Evolutionary conservation across 371 early-diverging fungal genomes (phyloP).

Genomic region (Umbelopsis sp.): DNA sequence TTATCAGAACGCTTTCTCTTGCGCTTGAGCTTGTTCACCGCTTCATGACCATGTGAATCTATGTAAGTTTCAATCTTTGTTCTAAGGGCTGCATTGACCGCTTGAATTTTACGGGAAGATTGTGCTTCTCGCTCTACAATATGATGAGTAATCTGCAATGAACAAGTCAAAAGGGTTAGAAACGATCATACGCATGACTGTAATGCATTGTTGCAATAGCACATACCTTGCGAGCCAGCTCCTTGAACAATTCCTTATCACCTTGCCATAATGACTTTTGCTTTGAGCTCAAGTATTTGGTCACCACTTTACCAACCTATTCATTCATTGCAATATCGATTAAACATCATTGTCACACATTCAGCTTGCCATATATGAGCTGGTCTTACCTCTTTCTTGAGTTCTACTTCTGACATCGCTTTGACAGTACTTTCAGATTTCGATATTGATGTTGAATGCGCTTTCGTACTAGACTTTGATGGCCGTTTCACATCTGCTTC

Average conservation of each 20-base stretch:
- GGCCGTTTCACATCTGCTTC: background rate
- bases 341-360: background rate
- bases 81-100: constrained; percentile 33
- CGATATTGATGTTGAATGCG: background rate
- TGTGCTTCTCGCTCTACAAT: constrained; percentile 48
- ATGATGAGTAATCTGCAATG: constrained; percentile 48
- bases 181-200: background rate
- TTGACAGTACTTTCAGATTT: constrained; percentile 1
- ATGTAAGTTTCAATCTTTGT: constrained; percentile 53
- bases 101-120: constrained; percentile 39
- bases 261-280: constrained; percentile 43
- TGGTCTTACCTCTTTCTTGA: constrained; percentile 38
- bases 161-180: background rate
- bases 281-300: constrained; percentile 40
- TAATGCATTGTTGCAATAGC: background rate
- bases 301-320: constrained; percentile 43
- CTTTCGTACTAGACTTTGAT: background rate
- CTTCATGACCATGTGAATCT: constrained; percentile 42
- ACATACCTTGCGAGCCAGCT: constrained; percentile 50
- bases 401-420: constrained; percentile 31
- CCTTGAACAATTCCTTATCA: constrained; percentile 54
- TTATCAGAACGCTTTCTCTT: constrained; percentile 15
- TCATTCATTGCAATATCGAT: background rate
- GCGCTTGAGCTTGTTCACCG: constrained; percentile 26
- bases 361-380: background rate